Conservation (phyloP, 495 filamentous ascomycete species). For the Annulohypoxylon moriforme region DNA sequence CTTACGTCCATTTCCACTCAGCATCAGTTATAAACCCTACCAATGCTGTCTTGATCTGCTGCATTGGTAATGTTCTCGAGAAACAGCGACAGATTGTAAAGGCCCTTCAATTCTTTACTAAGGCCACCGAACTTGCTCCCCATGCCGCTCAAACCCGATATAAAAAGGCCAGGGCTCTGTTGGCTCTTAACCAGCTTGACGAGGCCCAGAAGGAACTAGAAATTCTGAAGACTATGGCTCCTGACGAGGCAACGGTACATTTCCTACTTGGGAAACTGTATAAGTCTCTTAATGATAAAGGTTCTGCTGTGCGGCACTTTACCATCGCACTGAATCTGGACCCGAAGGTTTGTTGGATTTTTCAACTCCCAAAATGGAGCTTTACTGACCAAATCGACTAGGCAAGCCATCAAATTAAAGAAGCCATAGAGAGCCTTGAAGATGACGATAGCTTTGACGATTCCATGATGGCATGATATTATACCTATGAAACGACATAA, state of each 20-base stretch:
- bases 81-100: slow-evolving; percentile 81
- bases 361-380: not conserved
- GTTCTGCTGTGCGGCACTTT: slow-evolving; percentile 86
- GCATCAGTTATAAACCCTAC: slow-evolving; percentile 89
- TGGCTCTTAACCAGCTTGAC: slow-evolving; percentile 77
- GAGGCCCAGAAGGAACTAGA: slow-evolving; percentile 81
- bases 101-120: slow-evolving; percentile 81
- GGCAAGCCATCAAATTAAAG: slow-evolving; percentile 92
- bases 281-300: slow-evolving; percentile 81
- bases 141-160: slow-evolving; percentile 82
- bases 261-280: slow-evolving; percentile 90
- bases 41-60: slow-evolving; percentile 89
- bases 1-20: slow-evolving; percentile 88
- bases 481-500: slow-evolving; percentile 14
- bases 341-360: slow-evolving; percentile 75
- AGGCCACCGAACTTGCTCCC: slow-evolving; percentile 84
- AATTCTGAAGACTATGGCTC: slow-evolving; percentile 86
- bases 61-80: slow-evolving; percentile 88
- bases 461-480: slow-evolving; percentile 61
- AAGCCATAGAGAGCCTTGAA: slow-evolving; percentile 88
- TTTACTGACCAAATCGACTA: slow-evolving; percentile 53
- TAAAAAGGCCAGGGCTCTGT: slow-evolving; percentile 88
- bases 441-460: slow-evolving; percentile 86
- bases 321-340: slow-evolving; percentile 95
- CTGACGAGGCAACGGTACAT: slow-evolving; percentile 95